A percentile compares a stretch with the other conserved stretches of the same genome.
These are phyloP conservation scores for Auricularia heimuer DNA, from an alignment of 768 basidiomycete genomes.

Conservation along the genomic window DNA sequence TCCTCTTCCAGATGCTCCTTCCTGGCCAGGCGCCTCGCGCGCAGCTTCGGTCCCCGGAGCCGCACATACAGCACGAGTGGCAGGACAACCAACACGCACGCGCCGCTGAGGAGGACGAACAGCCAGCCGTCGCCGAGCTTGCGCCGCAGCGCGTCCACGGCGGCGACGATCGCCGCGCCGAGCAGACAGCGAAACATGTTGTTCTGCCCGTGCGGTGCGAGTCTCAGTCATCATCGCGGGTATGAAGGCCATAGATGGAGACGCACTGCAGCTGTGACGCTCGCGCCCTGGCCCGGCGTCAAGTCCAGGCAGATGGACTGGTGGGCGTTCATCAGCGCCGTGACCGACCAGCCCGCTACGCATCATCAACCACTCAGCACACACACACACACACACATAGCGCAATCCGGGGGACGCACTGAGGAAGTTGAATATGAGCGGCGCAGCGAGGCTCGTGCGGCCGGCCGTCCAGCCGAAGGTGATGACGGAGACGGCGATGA, in stretches of 20 bases:
- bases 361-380: background rate
- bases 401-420: conserved; percentile 4
- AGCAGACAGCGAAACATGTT: conserved; percentile 14
- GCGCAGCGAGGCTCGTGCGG: conserved; percentile 14
- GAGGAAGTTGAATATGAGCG: conserved; percentile 21
- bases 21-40: background rate
- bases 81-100: background rate
- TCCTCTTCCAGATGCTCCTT: background rate
- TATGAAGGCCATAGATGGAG: background rate
- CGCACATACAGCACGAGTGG: background rate
- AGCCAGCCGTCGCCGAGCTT: background rate
- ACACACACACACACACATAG: background rate
- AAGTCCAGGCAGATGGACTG: conserved; percentile 21
- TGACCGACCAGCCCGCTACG: conserved; percentile 9
- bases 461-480: conserved; percentile 20
- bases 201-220: conserved; percentile 9
- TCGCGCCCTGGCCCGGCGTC: conserved; percentile 21
- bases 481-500: conserved; percentile 9
- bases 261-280: conserved; percentile 16
- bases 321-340: conserved; percentile 11
- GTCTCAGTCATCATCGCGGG: background rate
- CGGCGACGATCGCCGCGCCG: conserved; percentile 9
- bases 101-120: background rate
- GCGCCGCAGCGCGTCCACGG: conserved; percentile 1
- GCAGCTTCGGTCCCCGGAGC: background rate